A percentile compares a stretch with the other conserved stretches of the same genome.
phyloP scores from a whole-genome alignment of 306 rosid species.

The Malus domestica region DNA sequence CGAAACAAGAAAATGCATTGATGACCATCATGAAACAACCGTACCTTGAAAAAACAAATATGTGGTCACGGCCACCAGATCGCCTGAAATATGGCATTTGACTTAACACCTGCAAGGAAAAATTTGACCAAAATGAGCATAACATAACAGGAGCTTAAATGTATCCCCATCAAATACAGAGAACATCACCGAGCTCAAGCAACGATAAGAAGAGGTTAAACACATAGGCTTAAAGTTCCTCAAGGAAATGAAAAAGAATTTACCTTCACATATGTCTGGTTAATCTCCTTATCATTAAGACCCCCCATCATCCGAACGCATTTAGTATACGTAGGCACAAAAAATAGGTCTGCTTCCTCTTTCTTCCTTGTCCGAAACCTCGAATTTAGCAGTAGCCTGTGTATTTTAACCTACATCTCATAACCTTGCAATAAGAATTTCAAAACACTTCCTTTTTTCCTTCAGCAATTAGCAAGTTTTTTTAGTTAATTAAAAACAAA shows the following conservation, averaged over 20 bases:
- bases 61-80: constrained; percentile 91
- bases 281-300: constrained; percentile 79
- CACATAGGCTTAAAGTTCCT: background rate
- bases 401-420: constrained; percentile 74
- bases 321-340: constrained; percentile 81
- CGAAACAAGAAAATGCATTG: background rate
- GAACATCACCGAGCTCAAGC: background rate
- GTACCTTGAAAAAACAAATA: constrained; percentile 94
- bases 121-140: background rate
- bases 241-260: constrained; percentile 2
- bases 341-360: constrained; percentile 87
- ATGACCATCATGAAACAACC: background rate
- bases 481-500: no score
- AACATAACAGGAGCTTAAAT: background rate
- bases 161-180: background rate
- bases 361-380: constrained; percentile 60
- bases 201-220: background rate
- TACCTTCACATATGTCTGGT: constrained; percentile 60
- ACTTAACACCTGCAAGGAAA: constrained; percentile 53
- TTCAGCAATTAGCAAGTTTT: background rate
- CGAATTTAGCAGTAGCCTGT: constrained; percentile 62
- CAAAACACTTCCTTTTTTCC: background rate
- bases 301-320: constrained; percentile 93
- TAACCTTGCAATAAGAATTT: background rate
- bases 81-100: constrained; percentile 93